A percentile compares a stretch with the other conserved stretches of the same genome.
Evolutionary conservation across 148 eudicot species (phyloP).

Genomic region (Chenopodium quinoa): DNA sequence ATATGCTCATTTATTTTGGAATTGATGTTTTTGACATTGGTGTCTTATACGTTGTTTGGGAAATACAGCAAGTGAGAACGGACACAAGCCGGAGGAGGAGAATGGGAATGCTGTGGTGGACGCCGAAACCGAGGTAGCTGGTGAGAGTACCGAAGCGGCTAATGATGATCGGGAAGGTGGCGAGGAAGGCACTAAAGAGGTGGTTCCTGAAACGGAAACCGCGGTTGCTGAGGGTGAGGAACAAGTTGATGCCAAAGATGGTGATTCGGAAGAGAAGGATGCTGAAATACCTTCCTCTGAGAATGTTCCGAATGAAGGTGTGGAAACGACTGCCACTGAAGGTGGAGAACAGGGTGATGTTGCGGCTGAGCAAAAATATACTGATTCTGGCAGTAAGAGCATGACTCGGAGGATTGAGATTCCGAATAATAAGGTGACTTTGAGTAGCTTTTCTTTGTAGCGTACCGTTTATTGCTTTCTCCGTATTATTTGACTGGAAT

Average conservation of each 20-base stretch:
- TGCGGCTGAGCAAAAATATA: conserved; percentile 29
- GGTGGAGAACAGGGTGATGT: conserved; percentile 32
- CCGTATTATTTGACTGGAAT: too few relatives aligned
- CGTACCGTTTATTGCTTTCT: too few relatives aligned
- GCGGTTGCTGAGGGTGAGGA: conserved; percentile 28
- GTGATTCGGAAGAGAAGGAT: conserved; percentile 18
- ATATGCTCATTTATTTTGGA: neutral
- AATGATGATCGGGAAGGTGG: conserved; percentile 25
- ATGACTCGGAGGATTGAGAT: conserved; percentile 67
- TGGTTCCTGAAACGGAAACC: conserved; percentile 25
- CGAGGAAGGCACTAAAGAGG: conserved; percentile 30
- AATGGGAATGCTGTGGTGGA: conserved; percentile 30
- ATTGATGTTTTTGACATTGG: neutral
- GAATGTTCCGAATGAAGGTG: conserved; percentile 30
- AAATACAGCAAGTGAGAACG: conserved; percentile 44
- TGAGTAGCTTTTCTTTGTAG: neutral
- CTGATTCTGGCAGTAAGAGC: conserved; percentile 37
- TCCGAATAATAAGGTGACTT: conserved; percentile 79
- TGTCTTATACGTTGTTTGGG: neutral
- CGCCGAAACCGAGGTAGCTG: conserved; percentile 21
- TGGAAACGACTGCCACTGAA: conserved; percentile 33
- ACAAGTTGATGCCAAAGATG: conserved; percentile 28
- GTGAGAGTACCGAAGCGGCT: conserved; percentile 21
- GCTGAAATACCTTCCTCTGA: conserved; percentile 20
- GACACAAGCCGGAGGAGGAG: conserved; percentile 41